Evolutionary conservation across 306 rosid genomes (phyloP), one percentile per base, ranked within the genome.

Genomic region (Cicer judaicum): DNA sequence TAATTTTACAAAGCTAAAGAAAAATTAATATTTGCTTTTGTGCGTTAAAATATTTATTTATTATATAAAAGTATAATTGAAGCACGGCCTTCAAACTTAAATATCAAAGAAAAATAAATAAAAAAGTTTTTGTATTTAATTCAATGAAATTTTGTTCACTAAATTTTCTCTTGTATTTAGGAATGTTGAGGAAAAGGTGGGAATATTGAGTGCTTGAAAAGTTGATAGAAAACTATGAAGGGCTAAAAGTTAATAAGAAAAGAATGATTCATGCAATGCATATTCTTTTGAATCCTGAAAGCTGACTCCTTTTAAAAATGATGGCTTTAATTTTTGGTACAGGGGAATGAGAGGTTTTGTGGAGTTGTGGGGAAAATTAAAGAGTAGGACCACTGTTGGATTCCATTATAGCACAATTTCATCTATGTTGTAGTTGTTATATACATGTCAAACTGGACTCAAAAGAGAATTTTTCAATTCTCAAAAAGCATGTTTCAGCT

Each of bases 221-320:
- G 89, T 79, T 72, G 79, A 70, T 73, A 76, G 56, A 78, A 85
- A 79, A 73, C 46, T 64, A 50, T 77, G 64, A 81, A 73, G 78
- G 53, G 68, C 79, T 21, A 56, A 73, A 59, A 64, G 14, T 29
- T 29, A 29, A 3, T 39, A 64, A 65, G 67, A 60, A 71, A 24
- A 50, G 73, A 61, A 41, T 64, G 82, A 78, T 75, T 21, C 68
- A 81, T 85, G 64, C 83, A 81, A 81, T 89, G 97, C 88, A 89
- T 85, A 92, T 92, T 89, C 97, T 84, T 82, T 88, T 87, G 88
- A 84, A 85, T 70, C 81, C 74, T 82, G 77, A 88, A 90, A 92
- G 90, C 73, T 82, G 81, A 78, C 59, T 70, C 70, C 86, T 85
- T 85, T 84, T 67, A 42, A 43, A 86, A 79, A 84, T 64, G 80